Evolutionary conservation across 495 filamentous ascomycete species (phyloP).

Genomic region (Immersiella caudata): DNA sequence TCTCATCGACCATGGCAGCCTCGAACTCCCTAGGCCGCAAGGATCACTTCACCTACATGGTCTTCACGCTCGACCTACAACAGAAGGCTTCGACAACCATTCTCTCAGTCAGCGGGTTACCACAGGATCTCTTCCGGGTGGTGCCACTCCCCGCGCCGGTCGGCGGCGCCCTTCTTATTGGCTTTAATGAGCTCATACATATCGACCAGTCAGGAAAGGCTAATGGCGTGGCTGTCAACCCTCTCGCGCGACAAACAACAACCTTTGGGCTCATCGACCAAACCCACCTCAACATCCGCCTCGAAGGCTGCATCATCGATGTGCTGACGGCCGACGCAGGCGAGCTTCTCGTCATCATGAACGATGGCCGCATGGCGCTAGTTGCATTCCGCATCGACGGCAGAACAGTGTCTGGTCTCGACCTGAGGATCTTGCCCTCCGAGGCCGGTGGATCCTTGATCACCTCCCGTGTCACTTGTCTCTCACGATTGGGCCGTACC

Average conservation of each 20-base stretch:
- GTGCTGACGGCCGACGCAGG: constrained; percentile 71
- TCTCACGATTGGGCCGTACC: constrained; percentile 67
- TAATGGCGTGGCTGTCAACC: constrained; percentile 92
- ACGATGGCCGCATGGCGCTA: constrained; percentile 72
- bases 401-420: constrained; percentile 86
- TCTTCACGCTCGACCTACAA: constrained; percentile 92
- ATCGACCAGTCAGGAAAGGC: constrained; percentile 94
- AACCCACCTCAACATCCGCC: constrained; percentile 72
- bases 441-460: constrained; percentile 65
- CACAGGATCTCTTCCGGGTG: constrained; percentile 86
- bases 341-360: constrained; percentile 82
- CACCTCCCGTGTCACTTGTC: constrained; percentile 66
- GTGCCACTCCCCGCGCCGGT: constrained; percentile 82
- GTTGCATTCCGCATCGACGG: constrained; percentile 87
- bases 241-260: constrained; percentile 77
- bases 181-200: constrained; percentile 88
- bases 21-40: constrained; percentile 78
- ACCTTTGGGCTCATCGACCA: constrained; percentile 83
- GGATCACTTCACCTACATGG: constrained; percentile 84
- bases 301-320: constrained; percentile 83
- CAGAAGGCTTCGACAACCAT: constrained; percentile 93
- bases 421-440: constrained; percentile 61
- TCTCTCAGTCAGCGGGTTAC: constrained; percentile 78
- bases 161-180: constrained; percentile 84
- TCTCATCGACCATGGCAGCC: constrained; percentile 73